Base-by-base conservation (phyloP, 306 rosid genomes). In the Quercus wislizeni region DNA sequence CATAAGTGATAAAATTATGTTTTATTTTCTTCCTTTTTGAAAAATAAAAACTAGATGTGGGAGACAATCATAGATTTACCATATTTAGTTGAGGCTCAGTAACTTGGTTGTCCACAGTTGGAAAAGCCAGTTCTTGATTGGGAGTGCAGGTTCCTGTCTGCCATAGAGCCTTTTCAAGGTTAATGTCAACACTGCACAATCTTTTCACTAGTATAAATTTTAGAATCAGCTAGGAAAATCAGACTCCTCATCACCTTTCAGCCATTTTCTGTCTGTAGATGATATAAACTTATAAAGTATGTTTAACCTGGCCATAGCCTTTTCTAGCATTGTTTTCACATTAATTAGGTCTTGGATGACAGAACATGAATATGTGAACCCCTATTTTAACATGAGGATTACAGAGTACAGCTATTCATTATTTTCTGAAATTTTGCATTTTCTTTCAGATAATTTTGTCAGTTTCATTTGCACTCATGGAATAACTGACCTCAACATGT, bases 401-500 rank as follows among this genome's bases (percentile, higher is more conserved):
- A 62, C 18, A 49, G 54, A 49, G 14, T 12, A 49, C 54, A 3
- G 54, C 54, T 10, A 49, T 49, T 49, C 17, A 49, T 49, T 49
- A 49, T 49, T 28, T 63, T 30, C 70, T 54, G 27, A 17, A 55
- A 23, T 38, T 17, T 61, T 58, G 27, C 10, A 1, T 20, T 21
- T 56, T 38, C 54, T 11, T 65, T 31, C 27, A 38, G 56, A 14
- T 41, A n/a, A 52, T 23, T 23, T 71, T 41, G 11, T 73, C 35
- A 56, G 56, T 23, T 19, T 8, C 10, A 30, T 59, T 33, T 85
- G 9, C 54, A 59, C 19, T 69, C 38, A 63, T 71, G 33, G 64
- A 71, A 49, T 75, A 77, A 76, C 78, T 67, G 62, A 74, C 73
- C 57, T 78, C 54, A 61, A 73, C 75, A 19, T 72, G 75, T 55